phyloP scores from a whole-genome alignment of 352 stramenopile species.

The Aphanomyces cochlioides region DNA sequence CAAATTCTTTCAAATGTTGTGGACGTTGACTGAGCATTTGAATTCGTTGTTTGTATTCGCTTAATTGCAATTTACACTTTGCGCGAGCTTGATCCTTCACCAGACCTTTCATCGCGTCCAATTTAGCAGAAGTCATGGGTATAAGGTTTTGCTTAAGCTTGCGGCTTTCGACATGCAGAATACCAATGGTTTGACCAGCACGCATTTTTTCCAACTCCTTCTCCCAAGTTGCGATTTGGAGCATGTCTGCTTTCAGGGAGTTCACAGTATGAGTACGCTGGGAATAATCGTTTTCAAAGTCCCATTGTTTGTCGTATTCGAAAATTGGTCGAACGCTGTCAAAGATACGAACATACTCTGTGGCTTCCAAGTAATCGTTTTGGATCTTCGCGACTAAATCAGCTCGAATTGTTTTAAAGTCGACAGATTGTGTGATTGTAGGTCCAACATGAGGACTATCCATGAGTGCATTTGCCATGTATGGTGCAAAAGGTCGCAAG shows the following conservation, averaged over 20 bases:
- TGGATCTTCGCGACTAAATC: constrained; percentile 82
- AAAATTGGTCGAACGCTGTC: constrained; percentile 90
- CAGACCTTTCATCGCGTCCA: constrained; percentile 90
- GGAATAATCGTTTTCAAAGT: constrained; percentile 81
- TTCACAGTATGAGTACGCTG: constrained; percentile 78
- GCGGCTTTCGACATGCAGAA: constrained; percentile 89
- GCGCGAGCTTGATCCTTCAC: constrained; percentile 86
- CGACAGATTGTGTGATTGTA: constrained; percentile 61
- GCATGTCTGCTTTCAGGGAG: constrained; percentile 86
- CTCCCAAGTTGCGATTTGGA: constrained; percentile 88
- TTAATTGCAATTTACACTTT: constrained; percentile 85
- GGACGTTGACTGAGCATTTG: constrained; percentile 77
- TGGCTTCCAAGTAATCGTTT: constrained; percentile 80
- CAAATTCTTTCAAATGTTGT: constrained; percentile 90
- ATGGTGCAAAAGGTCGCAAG: constrained; percentile 77
- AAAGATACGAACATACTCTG: constrained; percentile 91
- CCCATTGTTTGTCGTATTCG: constrained; percentile 87
- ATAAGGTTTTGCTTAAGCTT: constrained; percentile 92
- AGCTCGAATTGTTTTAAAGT: constrained; percentile 72
- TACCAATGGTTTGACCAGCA: constrained; percentile 87
- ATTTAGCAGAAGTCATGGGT: constrained; percentile 88
- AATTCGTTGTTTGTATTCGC: constrained; percentile 89
- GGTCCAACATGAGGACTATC: constrained; percentile 73
- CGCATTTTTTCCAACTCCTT: constrained; percentile 94
- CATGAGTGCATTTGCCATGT: constrained; percentile 57